Base-by-base conservation (phyloP, 169 alveolate genomes). In the Cytauxzoon felis region DNA sequence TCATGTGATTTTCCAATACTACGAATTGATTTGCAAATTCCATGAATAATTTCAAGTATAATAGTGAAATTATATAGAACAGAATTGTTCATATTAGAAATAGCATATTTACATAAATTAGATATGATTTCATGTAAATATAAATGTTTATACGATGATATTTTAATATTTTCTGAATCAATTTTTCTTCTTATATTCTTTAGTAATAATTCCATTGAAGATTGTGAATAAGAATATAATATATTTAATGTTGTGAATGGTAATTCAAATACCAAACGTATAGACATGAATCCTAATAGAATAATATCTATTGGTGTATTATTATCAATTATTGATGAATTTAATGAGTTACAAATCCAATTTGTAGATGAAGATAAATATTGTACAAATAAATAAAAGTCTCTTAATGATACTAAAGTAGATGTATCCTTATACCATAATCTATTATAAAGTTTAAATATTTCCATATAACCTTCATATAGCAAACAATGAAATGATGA, bases 131-230 rank as follows among this genome's bases (percentile, higher is more conserved):
- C 13, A 30, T 66, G 9, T 27, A 66, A 38, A 38, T 52, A 16
- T 48, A 66, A 40, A 30, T 54, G 21, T 7, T 57, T 59, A 2
- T 66, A 66, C 1, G 67, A 62, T 1, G 65, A 54, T 19, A 66
- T 68, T n/a, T 66, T 66, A 23, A 66, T 66, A 27, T 47, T 66
- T 21, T 66, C 78, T 3, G 78, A 66, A n/a, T 66, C 78, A 26
- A 56, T 53, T 30, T 56, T 66, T 51, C 56, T 66, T 34, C 56
- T 66, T 2, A 66, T 51, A 0, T 54, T 56, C 38, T 56, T 58
- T 13, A 66, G 60, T 6, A 66, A 47, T 41, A 51, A 61, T 27
- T 66, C 78, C 67, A 66, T 53, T 21, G 53, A 49, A n/a, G 64
- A 49, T 3, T 60, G 47, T 16, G 50, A 40, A 23, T 54, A 58